Evolutionary conservation across 352 stramenopile genomes (phyloP).

Genomic region (Pythium insidiosum): DNA sequence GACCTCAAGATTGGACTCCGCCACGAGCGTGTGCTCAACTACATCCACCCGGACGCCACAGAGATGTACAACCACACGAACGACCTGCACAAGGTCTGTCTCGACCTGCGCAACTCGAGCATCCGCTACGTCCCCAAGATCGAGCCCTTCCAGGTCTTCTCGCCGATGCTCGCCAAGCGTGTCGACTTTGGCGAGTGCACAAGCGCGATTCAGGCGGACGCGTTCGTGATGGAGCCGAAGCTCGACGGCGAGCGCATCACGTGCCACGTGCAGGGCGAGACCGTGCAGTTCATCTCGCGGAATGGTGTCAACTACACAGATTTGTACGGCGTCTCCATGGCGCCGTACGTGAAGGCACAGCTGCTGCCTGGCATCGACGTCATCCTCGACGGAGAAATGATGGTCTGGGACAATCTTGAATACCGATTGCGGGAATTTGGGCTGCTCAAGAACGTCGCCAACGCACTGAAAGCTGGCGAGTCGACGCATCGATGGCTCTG

Average conservation of each 20-base stretch:
- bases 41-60: slow-evolving; percentile 70
- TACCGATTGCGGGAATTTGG: slow-evolving; percentile 73
- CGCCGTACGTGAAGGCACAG: slow-evolving; percentile 54
- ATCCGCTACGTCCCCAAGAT: slow-evolving; percentile 77
- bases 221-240: slow-evolving; percentile 82
- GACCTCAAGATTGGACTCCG: slow-evolving; percentile 80
- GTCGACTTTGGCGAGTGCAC: slow-evolving; percentile 82
- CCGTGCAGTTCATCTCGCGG: slow-evolving; percentile 78
- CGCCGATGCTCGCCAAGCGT: slow-evolving; percentile 80
- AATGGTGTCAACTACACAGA: slow-evolving; percentile 83
- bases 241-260: slow-evolving; percentile 80
- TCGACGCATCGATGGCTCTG: slow-evolving; percentile 67
- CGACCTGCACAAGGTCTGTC: slow-evolving; percentile 69
- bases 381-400: slow-evolving; percentile 85
- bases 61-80: slow-evolving; percentile 89
- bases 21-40: slow-evolving; percentile 73
- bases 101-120: slow-evolving; percentile 63
- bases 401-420: slow-evolving; percentile 82
- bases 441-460: slow-evolving; percentile 73
- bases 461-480: slow-evolving; percentile 40
- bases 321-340: slow-evolving; percentile 50
- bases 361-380: slow-evolving; percentile 47
- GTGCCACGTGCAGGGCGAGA: slow-evolving; percentile 50
- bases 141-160: slow-evolving; percentile 79
- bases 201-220: slow-evolving; percentile 49